phyloP scores from a whole-genome alignment of 495 filamentous ascomycete species.

The Aspergillus campestris region DNA sequence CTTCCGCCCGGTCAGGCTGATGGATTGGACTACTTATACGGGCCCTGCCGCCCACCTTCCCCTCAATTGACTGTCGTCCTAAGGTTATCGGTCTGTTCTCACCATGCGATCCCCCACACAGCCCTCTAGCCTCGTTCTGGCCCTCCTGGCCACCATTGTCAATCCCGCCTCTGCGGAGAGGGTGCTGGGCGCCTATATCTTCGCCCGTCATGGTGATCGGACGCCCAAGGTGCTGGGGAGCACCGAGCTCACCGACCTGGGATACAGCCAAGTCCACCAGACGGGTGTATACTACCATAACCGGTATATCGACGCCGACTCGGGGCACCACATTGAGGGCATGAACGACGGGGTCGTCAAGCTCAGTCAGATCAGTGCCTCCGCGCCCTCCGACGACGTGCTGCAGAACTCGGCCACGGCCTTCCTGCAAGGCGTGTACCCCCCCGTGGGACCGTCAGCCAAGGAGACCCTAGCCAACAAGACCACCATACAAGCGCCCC shows the following conservation, averaged over 20 bases:
- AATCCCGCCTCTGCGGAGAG: constrained; percentile 46
- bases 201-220: constrained; percentile 57
- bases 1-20: too few species aligned
- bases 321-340: constrained; percentile 45
- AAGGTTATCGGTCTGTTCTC: background rate
- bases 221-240: constrained; percentile 46
- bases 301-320: constrained; percentile 47
- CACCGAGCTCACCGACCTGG: constrained; percentile 49
- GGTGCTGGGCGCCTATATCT: constrained; percentile 54
- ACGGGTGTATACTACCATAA: constrained; percentile 54
- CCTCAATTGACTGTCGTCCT: background rate
- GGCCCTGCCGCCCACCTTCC: background rate
- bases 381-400: constrained; percentile 50
- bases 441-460: constrained; percentile 39
- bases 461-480: constrained; percentile 44
- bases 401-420: constrained; percentile 50
- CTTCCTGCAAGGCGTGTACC: constrained; percentile 58
- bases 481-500: constrained; percentile 40
- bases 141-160: constrained; percentile 16
- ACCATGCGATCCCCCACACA: constrained; percentile 27
- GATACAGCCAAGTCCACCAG: constrained; percentile 52
- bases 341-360: constrained; percentile 50
- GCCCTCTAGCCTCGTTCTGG: constrained; percentile 22
- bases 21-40: too few species aligned
- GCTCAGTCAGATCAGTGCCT: constrained; percentile 48